Conservation (phyloP, 306 rosid genomes). For the Casuarina equisetifolia region DNA sequence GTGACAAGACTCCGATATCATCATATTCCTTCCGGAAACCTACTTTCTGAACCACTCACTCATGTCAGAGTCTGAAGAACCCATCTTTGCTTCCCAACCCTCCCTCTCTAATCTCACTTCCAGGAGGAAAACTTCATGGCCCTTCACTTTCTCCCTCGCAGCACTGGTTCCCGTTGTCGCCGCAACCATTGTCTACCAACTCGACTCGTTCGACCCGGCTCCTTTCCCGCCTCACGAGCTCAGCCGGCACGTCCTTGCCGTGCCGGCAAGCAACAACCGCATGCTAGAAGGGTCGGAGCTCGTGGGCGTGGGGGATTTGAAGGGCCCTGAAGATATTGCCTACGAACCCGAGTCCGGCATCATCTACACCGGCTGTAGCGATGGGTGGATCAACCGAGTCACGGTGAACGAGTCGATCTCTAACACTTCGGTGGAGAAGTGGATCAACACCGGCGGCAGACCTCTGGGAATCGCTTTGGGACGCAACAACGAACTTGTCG, state of each 20-base stretch:
- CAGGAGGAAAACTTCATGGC: slow-evolving; percentile 1
- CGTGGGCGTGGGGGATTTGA: slow-evolving; percentile 38
- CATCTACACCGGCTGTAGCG: slow-evolving; percentile 63
- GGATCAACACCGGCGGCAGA: slow-evolving; percentile 77
- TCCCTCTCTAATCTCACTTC: neutral
- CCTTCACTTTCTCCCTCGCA: neutral
- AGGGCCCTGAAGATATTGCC: slow-evolving; percentile 52
- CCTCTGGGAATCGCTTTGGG: slow-evolving; percentile 61
- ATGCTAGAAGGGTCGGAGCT: slow-evolving; percentile 40
- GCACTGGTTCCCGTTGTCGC: slow-evolving; percentile 13
- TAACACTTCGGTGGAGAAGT: slow-evolving; percentile 45
- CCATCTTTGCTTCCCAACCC: neutral
- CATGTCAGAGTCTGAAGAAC: slow-evolving; percentile 18
- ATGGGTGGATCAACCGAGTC: slow-evolving; percentile 76
- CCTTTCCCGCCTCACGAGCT: slow-evolving; percentile 31
- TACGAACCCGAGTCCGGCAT: slow-evolving; percentile 40
- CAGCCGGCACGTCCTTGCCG: slow-evolving; percentile 7
- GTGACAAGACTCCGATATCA: neutral
- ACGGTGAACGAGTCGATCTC: slow-evolving; percentile 42
- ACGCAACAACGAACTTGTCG: slow-evolving; percentile 32
- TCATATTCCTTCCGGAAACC: neutral
- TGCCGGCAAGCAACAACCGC: slow-evolving; percentile 26
- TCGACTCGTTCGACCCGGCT: slow-evolving; percentile 55
- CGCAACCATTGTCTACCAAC: slow-evolving; percentile 34
- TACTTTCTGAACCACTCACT: neutral